These are phyloP conservation scores for Amphirosellinia nigrospora DNA, from an alignment of 495 filamentous ascomycete species.

Conservation along the genomic window DNA sequence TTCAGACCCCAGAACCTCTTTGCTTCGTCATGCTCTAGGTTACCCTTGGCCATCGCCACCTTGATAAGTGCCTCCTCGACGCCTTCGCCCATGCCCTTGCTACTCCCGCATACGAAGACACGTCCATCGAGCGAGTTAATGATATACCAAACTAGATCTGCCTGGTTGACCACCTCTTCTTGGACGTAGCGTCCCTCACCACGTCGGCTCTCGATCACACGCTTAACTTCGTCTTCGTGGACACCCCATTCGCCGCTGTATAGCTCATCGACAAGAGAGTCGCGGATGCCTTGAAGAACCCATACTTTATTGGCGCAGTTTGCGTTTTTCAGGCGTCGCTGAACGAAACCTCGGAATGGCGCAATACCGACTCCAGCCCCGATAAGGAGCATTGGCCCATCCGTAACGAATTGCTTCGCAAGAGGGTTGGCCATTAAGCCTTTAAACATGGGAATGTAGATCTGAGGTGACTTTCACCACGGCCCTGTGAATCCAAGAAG, in stretches of 20 bases:
- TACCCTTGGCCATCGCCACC: constrained; percentile 80
- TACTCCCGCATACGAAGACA: constrained; percentile 93
- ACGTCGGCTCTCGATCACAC: constrained; percentile 84
- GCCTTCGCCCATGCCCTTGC: constrained; percentile 96
- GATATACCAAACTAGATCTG: constrained; percentile 95
- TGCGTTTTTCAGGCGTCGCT: constrained; percentile 90
- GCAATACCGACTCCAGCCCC: constrained; percentile 96
- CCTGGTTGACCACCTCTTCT: constrained; percentile 83
- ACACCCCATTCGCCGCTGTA: constrained; percentile 97
- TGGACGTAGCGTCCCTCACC: constrained; percentile 84
- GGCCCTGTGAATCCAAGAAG: constrained; percentile 67
- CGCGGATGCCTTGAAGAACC: constrained; percentile 96
- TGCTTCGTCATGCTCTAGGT: constrained; percentile 73
- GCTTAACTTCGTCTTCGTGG: constrained; percentile 89
- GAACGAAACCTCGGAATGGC: constrained; percentile 96
- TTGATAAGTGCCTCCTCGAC: constrained; percentile 84
- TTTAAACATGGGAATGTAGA: constrained; percentile 94
- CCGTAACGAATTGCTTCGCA: constrained; percentile 83
- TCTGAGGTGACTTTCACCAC: constrained; percentile 61
- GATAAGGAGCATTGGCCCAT: constrained; percentile 97
- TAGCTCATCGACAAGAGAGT: constrained; percentile 89
- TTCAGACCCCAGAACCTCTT: constrained; percentile 80
- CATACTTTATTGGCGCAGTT: constrained; percentile 99
- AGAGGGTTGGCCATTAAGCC: constrained; percentile 98
- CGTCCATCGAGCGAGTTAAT: constrained; percentile 92